These are phyloP conservation scores for Kodamaea fungicola DNA, from an alignment of 1,139 yeast genomes.

Conservation along the genomic window DNA sequence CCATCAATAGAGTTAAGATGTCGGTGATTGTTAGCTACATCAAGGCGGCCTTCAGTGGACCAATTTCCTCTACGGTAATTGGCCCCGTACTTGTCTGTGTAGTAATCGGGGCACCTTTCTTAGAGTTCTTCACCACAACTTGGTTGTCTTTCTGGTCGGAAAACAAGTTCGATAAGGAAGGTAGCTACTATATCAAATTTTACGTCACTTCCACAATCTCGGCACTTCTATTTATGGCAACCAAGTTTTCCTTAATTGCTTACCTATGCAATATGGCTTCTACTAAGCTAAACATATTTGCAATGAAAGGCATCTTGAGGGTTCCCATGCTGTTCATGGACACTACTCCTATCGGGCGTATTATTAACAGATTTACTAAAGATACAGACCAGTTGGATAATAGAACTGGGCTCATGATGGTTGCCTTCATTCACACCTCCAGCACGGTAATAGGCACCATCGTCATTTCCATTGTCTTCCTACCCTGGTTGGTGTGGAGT, in stretches of 20 bases:
- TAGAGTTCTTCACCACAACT: slow-evolving; percentile 62
- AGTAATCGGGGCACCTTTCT: slow-evolving; percentile 49
- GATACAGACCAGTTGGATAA: slow-evolving; percentile 84
- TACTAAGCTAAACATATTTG: slow-evolving; percentile 34
- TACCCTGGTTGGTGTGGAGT: slow-evolving; percentile 56
- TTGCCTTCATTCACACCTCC: slow-evolving; percentile 48
- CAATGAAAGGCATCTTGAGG: slow-evolving; percentile 38
- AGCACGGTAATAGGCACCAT: slow-evolving; percentile 61
- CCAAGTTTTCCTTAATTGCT: slow-evolving; percentile 47
- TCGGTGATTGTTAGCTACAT: slow-evolving; percentile 14
- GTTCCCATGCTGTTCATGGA: slow-evolving; percentile 61
- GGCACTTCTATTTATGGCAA: slow-evolving; percentile 32
- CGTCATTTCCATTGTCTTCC: slow-evolving; percentile 64
- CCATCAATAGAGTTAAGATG: slow-evolving; percentile 14
- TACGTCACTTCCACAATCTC: slow-evolving; percentile 56
- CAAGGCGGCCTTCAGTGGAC: slow-evolving; percentile 14
- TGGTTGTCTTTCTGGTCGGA: slow-evolving; percentile 88
- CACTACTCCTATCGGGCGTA: slow-evolving; percentile 65
- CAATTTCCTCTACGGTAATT: slow-evolving; percentile 14
- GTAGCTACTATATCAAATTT: slow-evolving; percentile 68
- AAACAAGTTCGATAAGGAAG: slow-evolving; percentile 46
- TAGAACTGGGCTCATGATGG: slow-evolving; percentile 59
- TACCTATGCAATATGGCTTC: slow-evolving; percentile 47
- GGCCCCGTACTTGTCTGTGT: slow-evolving; percentile 18
- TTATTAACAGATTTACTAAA: slow-evolving; percentile 67